phyloP scores from a whole-genome alignment of 2,329 filamentous ascomycete species.

The Penicillium rolfsii region DNA sequence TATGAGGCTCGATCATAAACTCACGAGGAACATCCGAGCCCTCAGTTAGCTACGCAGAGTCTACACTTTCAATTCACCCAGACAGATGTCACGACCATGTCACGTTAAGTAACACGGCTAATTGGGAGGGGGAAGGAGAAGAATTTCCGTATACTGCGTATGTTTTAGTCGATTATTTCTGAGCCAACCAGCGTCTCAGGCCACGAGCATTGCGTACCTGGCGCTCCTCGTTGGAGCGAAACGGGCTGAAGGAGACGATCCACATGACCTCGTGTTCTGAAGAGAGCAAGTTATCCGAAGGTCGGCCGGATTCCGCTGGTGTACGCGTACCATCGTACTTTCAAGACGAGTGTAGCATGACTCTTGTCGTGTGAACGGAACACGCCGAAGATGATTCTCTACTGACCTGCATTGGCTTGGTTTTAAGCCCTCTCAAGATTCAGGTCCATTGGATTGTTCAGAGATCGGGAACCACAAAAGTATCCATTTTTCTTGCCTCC shows the following conservation, averaged over 20 bases:
- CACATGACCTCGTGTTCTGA: conserved; percentile 24
- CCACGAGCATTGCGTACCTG: conserved; percentile 9
- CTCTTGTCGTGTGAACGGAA: neutral
- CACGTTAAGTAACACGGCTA: neutral
- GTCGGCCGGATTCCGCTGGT: conserved; percentile 2
- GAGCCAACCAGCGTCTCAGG: neutral
- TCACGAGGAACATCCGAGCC: neutral
- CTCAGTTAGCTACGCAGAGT: neutral
- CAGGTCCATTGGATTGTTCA: neutral
- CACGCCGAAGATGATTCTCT: neutral
- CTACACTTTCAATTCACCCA: neutral
- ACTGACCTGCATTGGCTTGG: neutral
- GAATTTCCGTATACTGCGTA: too few relatives aligned
- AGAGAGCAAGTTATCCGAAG: conserved; percentile 21
- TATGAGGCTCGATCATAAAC: neutral
- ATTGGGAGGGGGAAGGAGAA: neutral
- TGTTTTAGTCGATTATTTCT: neutral
- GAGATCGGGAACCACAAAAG: neutral
- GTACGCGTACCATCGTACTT: neutral
- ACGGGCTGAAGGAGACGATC: conserved; percentile 12
- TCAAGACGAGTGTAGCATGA: neutral
- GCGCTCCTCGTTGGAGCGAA: conserved; percentile 8
- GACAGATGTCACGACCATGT: neutral
- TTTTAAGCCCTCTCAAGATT: neutral
- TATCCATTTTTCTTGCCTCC: neutral